Evolutionary conservation across 176 grass and related monocot genomes (phyloP), one percentile per base, ranked within the genome.

Genomic region (Rhynchospora pubera): DNA sequence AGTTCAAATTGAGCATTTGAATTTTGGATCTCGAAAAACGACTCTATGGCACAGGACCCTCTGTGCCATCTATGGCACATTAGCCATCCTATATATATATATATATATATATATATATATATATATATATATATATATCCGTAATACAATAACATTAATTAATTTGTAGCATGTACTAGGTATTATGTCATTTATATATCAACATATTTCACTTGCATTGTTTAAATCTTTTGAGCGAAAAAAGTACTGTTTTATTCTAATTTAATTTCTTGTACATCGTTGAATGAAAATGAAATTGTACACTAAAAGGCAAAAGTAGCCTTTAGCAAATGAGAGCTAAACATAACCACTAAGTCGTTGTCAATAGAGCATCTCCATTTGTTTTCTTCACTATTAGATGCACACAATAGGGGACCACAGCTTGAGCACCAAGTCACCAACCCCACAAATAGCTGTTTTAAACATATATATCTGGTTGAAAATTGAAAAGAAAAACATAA

Each of bases 281-380:
- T 68, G 30, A 68, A 68, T 42, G 65, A 68, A 68, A 68, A 68
- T 13, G 65, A 68, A 68, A 42, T 68, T 43, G 32, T 15, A 68
- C 65, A 68, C 32, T 42, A 68, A 68, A 68, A 43, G 65, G 65
- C 65, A 68, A 68, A 68, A 44, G 32, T 68, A 68, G 34, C 32
- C 65, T 68, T 68, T 68, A 68, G 65, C 28, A 68, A 68, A 42
- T 43, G 65, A 68, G 65, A 68, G 32, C 15, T 43, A 42, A 68
- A 68, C 65, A 68, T 68, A 6, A 42, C 16, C 56, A 66, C 23
- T 16, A 15, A 68, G 65, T 72, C 68, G 9, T 72, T 50, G 44
- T 72, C 44, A 9, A 46, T 50, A 50, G 65, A n/a, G 18, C 32
- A 42, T 43, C 65, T 42, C 14, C 65, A 6, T 68, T 68, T 68